A percentile compares a stretch with the other conserved stretches of the same genome.
Conservation (phyloP, 164 flowering plant species). For the Umbellularia californica region DNA sequence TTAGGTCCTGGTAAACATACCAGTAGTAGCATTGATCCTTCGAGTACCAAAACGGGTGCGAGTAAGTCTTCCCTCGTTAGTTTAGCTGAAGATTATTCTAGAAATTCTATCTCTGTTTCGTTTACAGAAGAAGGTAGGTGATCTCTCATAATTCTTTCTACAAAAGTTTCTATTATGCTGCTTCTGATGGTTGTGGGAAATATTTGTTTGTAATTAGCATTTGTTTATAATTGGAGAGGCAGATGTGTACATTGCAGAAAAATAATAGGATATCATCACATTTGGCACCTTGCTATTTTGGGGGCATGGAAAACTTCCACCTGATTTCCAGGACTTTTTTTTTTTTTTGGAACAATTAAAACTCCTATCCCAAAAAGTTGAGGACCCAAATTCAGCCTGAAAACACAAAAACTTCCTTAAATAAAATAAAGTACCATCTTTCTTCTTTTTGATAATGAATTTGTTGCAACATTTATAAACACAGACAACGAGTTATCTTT, state of each 20-base stretch:
- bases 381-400: too few relatives aligned
- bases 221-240: neutral
- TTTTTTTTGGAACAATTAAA: too few relatives aligned
- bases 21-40: conserved; percentile 1
- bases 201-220: too few relatives aligned
- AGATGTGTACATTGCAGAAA: neutral
- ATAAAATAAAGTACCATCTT: too few relatives aligned
- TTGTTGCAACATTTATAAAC: too few relatives aligned
- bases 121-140: conserved; percentile 76
- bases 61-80: conserved; percentile 29
- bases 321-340: neutral
- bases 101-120: conserved; percentile 65
- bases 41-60: conserved; percentile 23
- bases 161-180: neutral
- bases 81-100: conserved; percentile 49
- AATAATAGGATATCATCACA: neutral
- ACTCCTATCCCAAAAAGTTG: too few relatives aligned
- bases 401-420: too few relatives aligned
- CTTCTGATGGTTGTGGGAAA: neutral
- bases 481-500: too few relatives aligned
- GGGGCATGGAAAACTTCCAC: neutral
- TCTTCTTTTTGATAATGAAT: too few relatives aligned
- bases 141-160: conserved; percentile 1
- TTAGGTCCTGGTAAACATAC: conserved; percentile 30
- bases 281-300: neutral